A percentile compares a stretch with the other conserved stretches of the same genome.
Evolutionary conservation across 805 yeast genomes (phyloP).

Genomic region (Metschnikowia dekortorum): DNA sequence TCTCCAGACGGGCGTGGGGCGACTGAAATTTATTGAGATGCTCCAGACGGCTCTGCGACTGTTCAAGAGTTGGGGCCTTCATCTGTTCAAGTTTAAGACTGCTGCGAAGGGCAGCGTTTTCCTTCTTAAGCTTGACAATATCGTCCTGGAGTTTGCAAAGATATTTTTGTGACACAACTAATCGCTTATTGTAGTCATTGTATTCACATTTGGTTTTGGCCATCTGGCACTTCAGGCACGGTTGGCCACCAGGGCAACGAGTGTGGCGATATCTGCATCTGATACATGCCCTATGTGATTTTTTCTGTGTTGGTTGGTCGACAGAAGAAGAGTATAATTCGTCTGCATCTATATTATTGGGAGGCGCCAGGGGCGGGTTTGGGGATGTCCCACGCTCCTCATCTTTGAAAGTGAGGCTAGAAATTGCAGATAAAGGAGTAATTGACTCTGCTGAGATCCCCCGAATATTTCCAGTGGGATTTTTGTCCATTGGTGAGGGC

Average conservation of each 20-base stretch:
- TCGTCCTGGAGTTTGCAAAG: slow-evolving; percentile 64
- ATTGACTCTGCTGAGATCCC: not conserved
- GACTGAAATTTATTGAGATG: not conserved
- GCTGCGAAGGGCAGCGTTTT: slow-evolving; percentile 54
- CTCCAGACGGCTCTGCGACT: not conserved
- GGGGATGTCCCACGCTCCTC: not conserved
- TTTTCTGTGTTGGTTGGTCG: slow-evolving; percentile 18
- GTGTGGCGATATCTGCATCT: slow-evolving; percentile 70
- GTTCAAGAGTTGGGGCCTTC: slow-evolving; percentile 1
- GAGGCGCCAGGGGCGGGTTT: not conserved
- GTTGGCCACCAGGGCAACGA: slow-evolving; percentile 74
- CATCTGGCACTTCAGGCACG: slow-evolving; percentile 58
- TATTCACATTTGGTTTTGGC: slow-evolving; percentile 63
- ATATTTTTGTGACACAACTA: slow-evolving; percentile 70
- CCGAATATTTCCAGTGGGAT: not conserved
- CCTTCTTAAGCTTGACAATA: slow-evolving; percentile 59
- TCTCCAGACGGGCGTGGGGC: slow-evolving; percentile 5
- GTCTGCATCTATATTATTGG: not conserved
- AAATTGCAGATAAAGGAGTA: not conserved
- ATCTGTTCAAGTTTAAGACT: slow-evolving; percentile 30
- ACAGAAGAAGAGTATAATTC: slow-evolving; percentile 1
- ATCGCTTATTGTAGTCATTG: slow-evolving; percentile 65
- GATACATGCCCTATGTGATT: slow-evolving; percentile 48
- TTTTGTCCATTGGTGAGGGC: slow-evolving; percentile 1
- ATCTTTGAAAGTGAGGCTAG: not conserved